Conservation (phyloP, 2,329 filamentous ascomycete species). For the Xylaria sp. region DNA sequence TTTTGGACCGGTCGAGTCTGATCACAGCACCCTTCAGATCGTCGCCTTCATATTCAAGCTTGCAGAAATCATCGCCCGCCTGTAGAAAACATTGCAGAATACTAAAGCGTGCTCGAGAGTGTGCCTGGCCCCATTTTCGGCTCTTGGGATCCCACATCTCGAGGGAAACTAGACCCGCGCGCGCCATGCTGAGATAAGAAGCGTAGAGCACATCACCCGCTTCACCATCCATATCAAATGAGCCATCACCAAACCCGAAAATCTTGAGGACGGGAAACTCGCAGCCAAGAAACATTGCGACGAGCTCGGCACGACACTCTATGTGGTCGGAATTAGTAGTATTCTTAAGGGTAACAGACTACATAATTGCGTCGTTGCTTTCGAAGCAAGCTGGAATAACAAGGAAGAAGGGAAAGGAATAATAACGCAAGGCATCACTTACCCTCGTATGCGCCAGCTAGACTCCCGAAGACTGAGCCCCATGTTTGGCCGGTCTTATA, state of each 20-base stretch:
- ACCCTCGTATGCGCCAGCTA: slow-evolving; percentile 84
- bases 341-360: background rate
- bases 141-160: slow-evolving; percentile 96
- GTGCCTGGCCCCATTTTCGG: slow-evolving; percentile 91
- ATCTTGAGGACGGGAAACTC: slow-evolving; percentile 90
- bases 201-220: slow-evolving; percentile 90
- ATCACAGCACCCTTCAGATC: slow-evolving; percentile 86
- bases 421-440: slow-evolving; percentile 11
- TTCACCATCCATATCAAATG: slow-evolving; percentile 74
- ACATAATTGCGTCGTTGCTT: background rate
- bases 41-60: slow-evolving; percentile 77
- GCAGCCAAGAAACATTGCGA: slow-evolving; percentile 89
- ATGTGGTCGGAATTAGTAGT: slow-evolving; percentile 15
- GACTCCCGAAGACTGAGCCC: slow-evolving; percentile 89
- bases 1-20: slow-evolving; percentile 85
- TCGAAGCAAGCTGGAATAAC: background rate
- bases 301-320: slow-evolving; percentile 93
- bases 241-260: slow-evolving; percentile 89
- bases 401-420: background rate
- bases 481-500: slow-evolving; percentile 97
- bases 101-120: slow-evolving; percentile 91
- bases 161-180: slow-evolving; percentile 86
- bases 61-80: slow-evolving; percentile 88
- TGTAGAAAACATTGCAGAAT: slow-evolving; percentile 86
- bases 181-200: slow-evolving; percentile 92